Percentiles rank a stretch among this genome's conserved stretches.
phyloP scores from a whole-genome alignment of 371 early-diverging fungal genomes.

The Massospora cicadina region DNA sequence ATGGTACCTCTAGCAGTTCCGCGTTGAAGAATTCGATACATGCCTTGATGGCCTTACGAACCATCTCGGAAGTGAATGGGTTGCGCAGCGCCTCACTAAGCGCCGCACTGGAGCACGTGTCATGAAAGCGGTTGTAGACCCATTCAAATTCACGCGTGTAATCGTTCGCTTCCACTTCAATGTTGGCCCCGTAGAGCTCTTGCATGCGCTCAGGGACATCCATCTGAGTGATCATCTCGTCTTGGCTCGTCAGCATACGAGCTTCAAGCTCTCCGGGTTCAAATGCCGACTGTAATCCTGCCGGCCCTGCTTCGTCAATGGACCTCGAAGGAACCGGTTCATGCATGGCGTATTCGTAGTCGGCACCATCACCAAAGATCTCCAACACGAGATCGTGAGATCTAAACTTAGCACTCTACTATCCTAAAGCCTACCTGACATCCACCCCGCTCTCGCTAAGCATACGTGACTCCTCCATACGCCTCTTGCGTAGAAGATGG shows the following conservation, averaged over 20 bases:
- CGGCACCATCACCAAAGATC: conserved; percentile 79
- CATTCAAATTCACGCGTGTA: not conserved
- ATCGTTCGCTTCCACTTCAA: not conserved
- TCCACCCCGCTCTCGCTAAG: conserved; percentile 6
- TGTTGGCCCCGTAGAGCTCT: conserved; percentile 17
- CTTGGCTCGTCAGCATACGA: conserved; percentile 78
- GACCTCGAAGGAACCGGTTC: conserved; percentile 12
- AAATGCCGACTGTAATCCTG: conserved; percentile 36
- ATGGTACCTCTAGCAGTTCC: conserved; percentile 80
- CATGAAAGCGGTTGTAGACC: not conserved
- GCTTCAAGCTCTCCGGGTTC: conserved; percentile 80
- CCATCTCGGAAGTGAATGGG: not conserved
- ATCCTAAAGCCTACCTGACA: conserved; percentile 1
- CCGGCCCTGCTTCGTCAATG: conserved; percentile 8
- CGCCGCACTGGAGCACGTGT: not conserved
- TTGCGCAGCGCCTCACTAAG: not conserved
- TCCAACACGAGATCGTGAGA: conserved; percentile 31
- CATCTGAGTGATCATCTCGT: conserved; percentile 67
- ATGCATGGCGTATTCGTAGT: conserved; percentile 69
- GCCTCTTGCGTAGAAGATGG: conserved; percentile 8
- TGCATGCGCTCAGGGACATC: conserved; percentile 92
- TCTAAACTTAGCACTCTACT: not conserved
- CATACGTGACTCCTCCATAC: conserved; percentile 11
- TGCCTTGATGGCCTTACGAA: conserved; percentile 15
- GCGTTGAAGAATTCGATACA: conserved; percentile 54